A percentile compares a stretch with the other conserved stretches of the same genome.
Evolutionary conservation across 129 eudicot genomes (phyloP).

Genomic region (Flaveria ramosissima): DNA sequence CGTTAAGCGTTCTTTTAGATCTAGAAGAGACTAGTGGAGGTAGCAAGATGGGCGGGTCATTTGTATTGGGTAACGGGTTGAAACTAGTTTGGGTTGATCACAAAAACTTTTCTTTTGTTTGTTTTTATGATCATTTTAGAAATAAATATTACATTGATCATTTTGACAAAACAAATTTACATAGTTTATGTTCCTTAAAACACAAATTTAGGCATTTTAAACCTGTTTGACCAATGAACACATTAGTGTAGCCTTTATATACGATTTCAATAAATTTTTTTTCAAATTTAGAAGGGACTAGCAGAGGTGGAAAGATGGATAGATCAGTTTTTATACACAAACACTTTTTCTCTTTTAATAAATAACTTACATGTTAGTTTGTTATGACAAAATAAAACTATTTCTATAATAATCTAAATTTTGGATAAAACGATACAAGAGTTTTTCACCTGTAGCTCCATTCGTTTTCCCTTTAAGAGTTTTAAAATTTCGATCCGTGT

Average conservation of each 20-base stretch:
- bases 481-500: not conserved
- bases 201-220: too few relatives aligned
- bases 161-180: not conserved
- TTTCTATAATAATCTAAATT: not conserved
- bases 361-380: too few relatives aligned
- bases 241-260: too few relatives aligned
- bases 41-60: not conserved
- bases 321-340: too few relatives aligned
- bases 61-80: not conserved
- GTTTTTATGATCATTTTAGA: not conserved
- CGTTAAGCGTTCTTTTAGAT: not conserved
- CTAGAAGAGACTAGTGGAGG: not conserved
- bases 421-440: not conserved
- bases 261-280: too few relatives aligned
- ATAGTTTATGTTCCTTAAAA: too few relatives aligned
- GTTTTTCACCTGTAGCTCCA: not conserved
- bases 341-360: too few relatives aligned
- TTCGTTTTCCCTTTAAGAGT: not conserved
- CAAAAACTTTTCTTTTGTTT: not conserved
- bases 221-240: too few relatives aligned
- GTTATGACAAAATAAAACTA: not conserved
- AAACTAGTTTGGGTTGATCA: too few relatives aligned
- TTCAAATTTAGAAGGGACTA: too few relatives aligned
- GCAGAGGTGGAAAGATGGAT: too few relatives aligned
- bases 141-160: not conserved